Conservation (phyloP, 805 yeast genomes). For the Kluyveromyces nonfermentans region DNA sequence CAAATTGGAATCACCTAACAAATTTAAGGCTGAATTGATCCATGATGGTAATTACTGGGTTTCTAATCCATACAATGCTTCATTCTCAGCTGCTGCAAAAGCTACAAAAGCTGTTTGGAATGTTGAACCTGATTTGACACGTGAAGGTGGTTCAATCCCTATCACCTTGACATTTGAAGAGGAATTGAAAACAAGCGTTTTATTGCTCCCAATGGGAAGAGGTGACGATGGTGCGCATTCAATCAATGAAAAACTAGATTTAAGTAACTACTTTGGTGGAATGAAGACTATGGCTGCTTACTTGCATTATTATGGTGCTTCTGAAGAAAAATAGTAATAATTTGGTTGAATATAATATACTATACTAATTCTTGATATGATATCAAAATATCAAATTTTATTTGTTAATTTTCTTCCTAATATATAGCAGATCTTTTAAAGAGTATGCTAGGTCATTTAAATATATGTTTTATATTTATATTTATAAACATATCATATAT, state of each 20-base stretch:
- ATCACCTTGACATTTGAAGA: constrained; percentile 91
- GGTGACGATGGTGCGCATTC: constrained; percentile 99
- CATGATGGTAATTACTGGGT: constrained; percentile 98
- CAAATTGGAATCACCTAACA: constrained; percentile 69
- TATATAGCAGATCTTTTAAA: too few relatives aligned
- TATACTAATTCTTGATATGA: too few relatives aligned
- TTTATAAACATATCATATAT: too few relatives aligned
- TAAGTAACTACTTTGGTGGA: constrained; percentile 86
- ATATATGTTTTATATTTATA: too few relatives aligned
- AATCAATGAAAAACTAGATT: constrained; percentile 87
- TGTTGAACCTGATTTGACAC: constrained; percentile 89
- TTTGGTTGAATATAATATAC: too few relatives aligned
- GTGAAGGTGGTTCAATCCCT: constrained; percentile 99
- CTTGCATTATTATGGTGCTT: constrained; percentile 69
- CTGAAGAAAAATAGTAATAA: constrained; percentile 16
- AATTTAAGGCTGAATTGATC: constrained; percentile 58
- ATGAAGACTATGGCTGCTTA: constrained; percentile 89
- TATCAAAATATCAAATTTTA: too few relatives aligned
- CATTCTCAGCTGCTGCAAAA: constrained; percentile 86
- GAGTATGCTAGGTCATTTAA: too few relatives aligned
- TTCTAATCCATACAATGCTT: constrained; percentile 84
- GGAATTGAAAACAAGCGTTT: constrained; percentile 72
- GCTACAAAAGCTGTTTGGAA: constrained; percentile 95
- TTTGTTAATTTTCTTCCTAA: too few relatives aligned
- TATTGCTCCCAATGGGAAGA: constrained; percentile 93